A percentile compares a stretch with the other conserved stretches of the same genome.
phyloP scores from a whole-genome alignment of 2,329 filamentous ascomycete species.

The Aspergillus phoenicis region DNA sequence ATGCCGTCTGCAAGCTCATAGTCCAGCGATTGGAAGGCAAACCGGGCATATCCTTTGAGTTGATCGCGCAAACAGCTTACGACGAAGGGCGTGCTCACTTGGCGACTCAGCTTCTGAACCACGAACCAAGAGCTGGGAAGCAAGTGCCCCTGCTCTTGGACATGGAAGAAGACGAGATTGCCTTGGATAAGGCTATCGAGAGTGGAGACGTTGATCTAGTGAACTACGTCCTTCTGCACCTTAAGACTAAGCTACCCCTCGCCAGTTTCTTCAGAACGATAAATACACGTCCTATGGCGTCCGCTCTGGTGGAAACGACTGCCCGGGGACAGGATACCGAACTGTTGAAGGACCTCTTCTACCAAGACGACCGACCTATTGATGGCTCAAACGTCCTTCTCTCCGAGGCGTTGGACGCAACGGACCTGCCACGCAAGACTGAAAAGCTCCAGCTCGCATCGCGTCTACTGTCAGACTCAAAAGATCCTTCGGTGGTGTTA shows the following conservation, averaged over 20 bases:
- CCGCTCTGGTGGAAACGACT: slow-evolving; percentile 83
- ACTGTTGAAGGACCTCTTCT: slow-evolving; percentile 92
- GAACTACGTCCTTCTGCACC: slow-evolving; percentile 81
- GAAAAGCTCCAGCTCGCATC: slow-evolving; percentile 89
- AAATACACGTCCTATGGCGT: slow-evolving; percentile 80
- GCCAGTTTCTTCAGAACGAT: slow-evolving; percentile 91
- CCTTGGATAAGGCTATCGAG: slow-evolving; percentile 93
- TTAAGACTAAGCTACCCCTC: slow-evolving; percentile 87
- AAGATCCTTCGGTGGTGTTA: slow-evolving; percentile 66
- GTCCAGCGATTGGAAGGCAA: slow-evolving; percentile 86
- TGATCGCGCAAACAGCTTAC: slow-evolving; percentile 88
- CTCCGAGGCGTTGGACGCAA: slow-evolving; percentile 76
- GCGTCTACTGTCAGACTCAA: slow-evolving; percentile 80
- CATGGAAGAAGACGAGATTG: slow-evolving; percentile 95
- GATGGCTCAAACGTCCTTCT: slow-evolving; percentile 89
- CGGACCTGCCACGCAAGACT: slow-evolving; percentile 67
- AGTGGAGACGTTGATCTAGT: slow-evolving; percentile 92
- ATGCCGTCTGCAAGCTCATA: slow-evolving; percentile 80
- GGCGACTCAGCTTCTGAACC: slow-evolving; percentile 86
- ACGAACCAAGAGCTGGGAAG: slow-evolving; percentile 91
- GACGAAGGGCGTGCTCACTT: slow-evolving; percentile 89
- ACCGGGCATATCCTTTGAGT: slow-evolving; percentile 90
- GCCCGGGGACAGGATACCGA: slow-evolving; percentile 77
- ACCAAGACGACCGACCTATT: slow-evolving; percentile 88
- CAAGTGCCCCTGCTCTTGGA: slow-evolving; percentile 90